Evolutionary conservation across 129 eudicot species (phyloP), one percentile per base, ranked within the genome.

Genomic region (Centella asiatica): DNA sequence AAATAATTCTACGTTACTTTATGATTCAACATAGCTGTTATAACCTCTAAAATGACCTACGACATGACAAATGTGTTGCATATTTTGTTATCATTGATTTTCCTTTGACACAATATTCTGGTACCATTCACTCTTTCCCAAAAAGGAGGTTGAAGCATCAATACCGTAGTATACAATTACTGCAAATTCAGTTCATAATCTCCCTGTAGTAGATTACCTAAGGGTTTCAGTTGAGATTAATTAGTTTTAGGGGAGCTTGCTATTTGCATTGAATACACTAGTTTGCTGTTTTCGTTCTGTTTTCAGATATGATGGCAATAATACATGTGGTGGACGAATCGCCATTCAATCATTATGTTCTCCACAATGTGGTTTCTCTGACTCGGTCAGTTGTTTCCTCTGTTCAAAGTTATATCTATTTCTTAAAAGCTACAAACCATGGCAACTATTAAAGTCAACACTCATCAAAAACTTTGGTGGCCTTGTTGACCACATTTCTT

Each of bases 261-360:
- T 34, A 34, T 34, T 34, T 9, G 56, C 17, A 36, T 28, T 49
- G 17, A 36, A 14, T 5, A 55, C 42, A 31, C 19, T 24, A 1
- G 22, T 27, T 56, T 32, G 18, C 27, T 57, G 44, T 39, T n/a
- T 44, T 39, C 19, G 12, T 40, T 71, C 64, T 53, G 44, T 62
- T 39, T 22, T 47, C 66, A 87, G 98, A 68, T 70, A 61, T 32
- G 85, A 78, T 74, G 86, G 90, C 49, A 76, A 74, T 64, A 60
- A 72, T 24, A 73, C 81, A 62, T 71, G 88, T 74, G 87, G 77
- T 45, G 95, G 95, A 40, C 86, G 99, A 45, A 76, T 92, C 62
- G 96, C 95, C 57, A 82, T 92, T 55, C 96, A 92, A 69, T 87
- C 99, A 64, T 57, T 92, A 47, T 87, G 94, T 74, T 76, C 95